Base-by-base conservation (phyloP, 1,284 basidiomycete species). In the Heterobasidion irregulare region DNA sequence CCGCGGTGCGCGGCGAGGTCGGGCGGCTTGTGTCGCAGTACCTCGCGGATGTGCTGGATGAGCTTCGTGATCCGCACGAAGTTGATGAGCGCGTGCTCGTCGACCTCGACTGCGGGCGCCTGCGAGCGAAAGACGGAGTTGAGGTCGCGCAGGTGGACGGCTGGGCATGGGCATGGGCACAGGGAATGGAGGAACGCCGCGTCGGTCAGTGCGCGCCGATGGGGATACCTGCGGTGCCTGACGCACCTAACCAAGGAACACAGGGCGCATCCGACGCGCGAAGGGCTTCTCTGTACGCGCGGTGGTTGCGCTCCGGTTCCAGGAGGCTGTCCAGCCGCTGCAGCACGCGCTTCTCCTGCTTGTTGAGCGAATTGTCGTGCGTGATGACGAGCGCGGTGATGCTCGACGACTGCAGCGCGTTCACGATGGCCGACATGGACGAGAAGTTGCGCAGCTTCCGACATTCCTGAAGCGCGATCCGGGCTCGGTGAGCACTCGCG, bases 211-310 rank as follows among this genome's bases (percentile, higher is more conserved):
- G 49, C 18, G 10, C 3, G 26, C 49, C 18, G 18, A 48, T 3
- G 48, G 26, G 33, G 50, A 15, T 2, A 19, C 16, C 8, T 32
- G 47, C 19, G 33, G 38, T 35, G 51, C 16, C 50, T 13, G 6
- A 59, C 70, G 57, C 51, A 74, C 74, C 68, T 49, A 76, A 65
- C 70, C 70, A 74, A 2, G 75, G 75, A 47, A 76, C 56, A 8
- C 44, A 36, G 7, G 62, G 55, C 33, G 60, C 60, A 0, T 55
- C 50, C 2, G 58, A 52, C 18, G 68, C 61, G 43, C 64, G 61
- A 19, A 75, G 60, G 6, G 65, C 68, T 41, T 66, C 62, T 34
- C 70, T 66, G 59, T 77, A 77, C 10, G 65, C 64, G 33, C 63
- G 59, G 61, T 75, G 69, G 56, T 73, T 71, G 9, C 63, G 62